Evolutionary conservation across 345 rosid genomes (phyloP), one percentile per base, ranked within the genome.

Genomic region (Acer campestre): DNA sequence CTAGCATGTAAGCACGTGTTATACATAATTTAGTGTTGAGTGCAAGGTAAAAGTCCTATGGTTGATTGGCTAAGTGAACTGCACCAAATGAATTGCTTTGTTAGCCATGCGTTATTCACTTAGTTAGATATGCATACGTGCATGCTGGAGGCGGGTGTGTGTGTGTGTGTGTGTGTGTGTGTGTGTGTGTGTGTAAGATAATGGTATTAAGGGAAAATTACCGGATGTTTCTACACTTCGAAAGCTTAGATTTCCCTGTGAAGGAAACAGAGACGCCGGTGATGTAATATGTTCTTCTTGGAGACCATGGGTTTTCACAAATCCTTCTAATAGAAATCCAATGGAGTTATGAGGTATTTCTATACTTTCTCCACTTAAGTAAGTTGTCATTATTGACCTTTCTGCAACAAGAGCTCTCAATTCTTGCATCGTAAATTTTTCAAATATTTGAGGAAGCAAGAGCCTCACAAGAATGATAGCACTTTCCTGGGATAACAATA

Each of bases 391-490:
- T 44, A 3, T 75, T 42, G 98, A 92, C 80, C 90, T 87, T 83
- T 91, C 91, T 4, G 90, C 86, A 17, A 89, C 90, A 78, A 92
- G 88, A 42, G 88, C 89, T 85, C 99, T 90, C 77, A 92, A 62
- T 67, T 94, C 98, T 79, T 87, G 95, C 97, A 91, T 79, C 51
- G 90, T 71, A 84, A 94, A 79, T 71, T 87, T 89, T 79, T 96
- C 98, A 80, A 96, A 96, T 78, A 89, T 80, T 81, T 87, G 97
- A 79, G 99, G 99, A 88, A 88, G 90, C 82, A 96, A 82, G 67
- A 92, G 84, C 83, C 90, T 94, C 56, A 91, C 86, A 76, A 96
- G 91, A 66, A 84, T 61, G 62, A 91, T 85, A n/a, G 97, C 89
- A 84, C 97, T 94, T 90, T 96, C 98, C 98, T 96, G 88, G 71